A percentile compares a stretch with the other conserved stretches of the same genome.
Evolutionary conservation across 2,329 filamentous ascomycete genomes (phyloP).

Genomic region (Parasarocladium wereldwijsianum): DNA sequence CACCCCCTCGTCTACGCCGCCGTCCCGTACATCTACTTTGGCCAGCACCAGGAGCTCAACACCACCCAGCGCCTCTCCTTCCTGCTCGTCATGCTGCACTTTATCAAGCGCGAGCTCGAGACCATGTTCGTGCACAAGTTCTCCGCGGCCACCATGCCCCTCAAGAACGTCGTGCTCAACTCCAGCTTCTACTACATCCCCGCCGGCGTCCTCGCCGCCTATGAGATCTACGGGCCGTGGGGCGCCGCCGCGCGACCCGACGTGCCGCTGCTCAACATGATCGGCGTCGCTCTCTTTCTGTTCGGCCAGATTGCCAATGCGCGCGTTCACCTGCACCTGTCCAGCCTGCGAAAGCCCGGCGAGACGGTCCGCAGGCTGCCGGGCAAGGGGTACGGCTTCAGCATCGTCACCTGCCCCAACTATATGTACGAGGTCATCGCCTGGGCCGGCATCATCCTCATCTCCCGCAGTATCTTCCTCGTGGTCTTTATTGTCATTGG

Average conservation of each 20-base stretch:
- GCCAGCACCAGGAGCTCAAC: slow-evolving; percentile 30
- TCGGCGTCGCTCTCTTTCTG: slow-evolving; percentile 56
- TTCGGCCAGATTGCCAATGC: slow-evolving; percentile 73
- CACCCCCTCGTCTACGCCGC: slow-evolving; percentile 60
- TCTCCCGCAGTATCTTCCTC: slow-evolving; percentile 67
- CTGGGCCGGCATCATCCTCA: slow-evolving; percentile 70
- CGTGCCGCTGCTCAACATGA: slow-evolving; percentile 39
- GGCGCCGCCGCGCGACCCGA: slow-evolving; percentile 46
- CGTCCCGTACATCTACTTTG: slow-evolving; percentile 47
- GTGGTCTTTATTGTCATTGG: slow-evolving; percentile 63
- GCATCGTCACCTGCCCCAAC: slow-evolving; percentile 85
- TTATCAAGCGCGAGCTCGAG: slow-evolving; percentile 88
- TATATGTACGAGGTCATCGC: slow-evolving; percentile 87
- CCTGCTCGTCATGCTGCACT: slow-evolving; percentile 65
- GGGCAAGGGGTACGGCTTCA: slow-evolving; percentile 69
- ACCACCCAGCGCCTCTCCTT: slow-evolving; percentile 60
- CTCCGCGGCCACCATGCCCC: slow-evolving; percentile 87
- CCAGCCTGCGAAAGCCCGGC: slow-evolving; percentile 60
- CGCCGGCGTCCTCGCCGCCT: slow-evolving; percentile 66
- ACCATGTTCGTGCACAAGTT: slow-evolving; percentile 93
- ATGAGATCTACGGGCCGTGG: slow-evolving; percentile 69
- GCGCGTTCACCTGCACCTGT: slow-evolving; percentile 64
- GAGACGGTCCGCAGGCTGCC: slow-evolving; percentile 83
- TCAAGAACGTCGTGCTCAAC: slow-evolving; percentile 86
- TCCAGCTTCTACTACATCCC: slow-evolving; percentile 85